Percentiles rank a stretch among this genome's conserved stretches.
phyloP scores from a whole-genome alignment of 108 stramenopile species.

The Cyclostephanos invisitatus region DNA sequence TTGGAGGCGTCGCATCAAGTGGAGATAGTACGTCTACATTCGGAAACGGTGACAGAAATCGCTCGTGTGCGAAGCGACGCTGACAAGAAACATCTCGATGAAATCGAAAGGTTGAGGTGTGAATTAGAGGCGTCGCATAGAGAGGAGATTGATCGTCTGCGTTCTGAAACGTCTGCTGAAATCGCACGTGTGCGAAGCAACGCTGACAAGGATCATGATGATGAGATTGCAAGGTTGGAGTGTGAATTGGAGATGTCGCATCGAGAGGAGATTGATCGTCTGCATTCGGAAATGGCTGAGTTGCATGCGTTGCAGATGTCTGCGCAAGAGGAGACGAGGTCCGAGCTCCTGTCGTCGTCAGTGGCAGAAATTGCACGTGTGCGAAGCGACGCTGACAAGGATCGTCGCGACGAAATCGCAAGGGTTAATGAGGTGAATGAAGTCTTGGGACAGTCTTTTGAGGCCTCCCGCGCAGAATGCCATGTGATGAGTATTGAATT shows the following conservation, averaged over 20 bases:
- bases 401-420: neutral
- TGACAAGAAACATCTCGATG: neutral
- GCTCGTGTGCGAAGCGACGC: neutral
- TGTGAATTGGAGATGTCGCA: neutral
- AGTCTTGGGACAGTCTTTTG: neutral
- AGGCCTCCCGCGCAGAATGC: neutral
- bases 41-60: neutral
- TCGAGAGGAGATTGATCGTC: slow-evolving; percentile 5
- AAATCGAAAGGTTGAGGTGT: neutral
- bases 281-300: neutral
- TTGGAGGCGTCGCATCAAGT: slow-evolving; percentile 1
- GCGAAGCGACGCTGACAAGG: neutral
- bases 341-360: neutral
- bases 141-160: slow-evolving; percentile 1
- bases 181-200: neutral
- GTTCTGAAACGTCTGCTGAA: neutral
- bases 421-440: neutral
- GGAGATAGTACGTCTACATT: neutral
- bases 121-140: slow-evolving; percentile 2
- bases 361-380: neutral
- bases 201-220: neutral
- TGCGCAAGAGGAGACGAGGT: neutral
- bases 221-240: neutral
- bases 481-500: neutral
- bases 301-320: no score